Evolutionary conservation across 2,329 filamentous ascomycete species (phyloP).

Genomic region (Colletotrichum spinosum): DNA sequence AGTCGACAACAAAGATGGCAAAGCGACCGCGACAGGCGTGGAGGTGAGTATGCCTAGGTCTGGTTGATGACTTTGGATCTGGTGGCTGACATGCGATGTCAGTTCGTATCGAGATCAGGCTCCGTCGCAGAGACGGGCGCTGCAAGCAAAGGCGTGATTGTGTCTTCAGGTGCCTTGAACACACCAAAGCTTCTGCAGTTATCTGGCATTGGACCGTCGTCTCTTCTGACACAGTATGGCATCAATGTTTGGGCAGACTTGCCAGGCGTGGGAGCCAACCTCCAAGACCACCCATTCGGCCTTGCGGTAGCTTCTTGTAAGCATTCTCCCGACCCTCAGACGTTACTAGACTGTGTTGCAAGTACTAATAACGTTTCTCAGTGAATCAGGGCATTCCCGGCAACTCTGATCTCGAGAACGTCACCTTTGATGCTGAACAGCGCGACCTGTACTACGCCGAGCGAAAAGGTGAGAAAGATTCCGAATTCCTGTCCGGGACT

Average conservation of each 20-base stretch:
- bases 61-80: slow-evolving; percentile 25
- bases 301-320: slow-evolving; percentile 11
- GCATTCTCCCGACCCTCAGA: not conserved
- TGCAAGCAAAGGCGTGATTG: slow-evolving; percentile 51
- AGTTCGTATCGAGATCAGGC: not conserved
- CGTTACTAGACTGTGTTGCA: not conserved
- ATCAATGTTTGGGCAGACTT: slow-evolving; percentile 44
- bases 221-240: slow-evolving; percentile 47
- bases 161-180: slow-evolving; percentile 53
- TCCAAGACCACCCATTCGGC: slow-evolving; percentile 28
- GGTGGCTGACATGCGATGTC: not conserved
- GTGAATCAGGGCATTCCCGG: not conserved
- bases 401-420: slow-evolving; percentile 43
- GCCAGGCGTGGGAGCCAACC: slow-evolving; percentile 28
- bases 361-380: not conserved
- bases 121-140: not conserved
- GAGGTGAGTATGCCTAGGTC: slow-evolving; percentile 21
- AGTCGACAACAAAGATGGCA: slow-evolving; percentile 33
- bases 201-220: slow-evolving; percentile 58
- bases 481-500: too few relatives aligned
- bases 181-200: slow-evolving; percentile 60
- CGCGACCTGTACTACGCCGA: slow-evolving; percentile 45
- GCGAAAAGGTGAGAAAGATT: slow-evolving; percentile 24
- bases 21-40: slow-evolving; percentile 40
- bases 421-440: slow-evolving; percentile 48